Evolutionary conservation across 2,329 filamentous ascomycete species (phyloP).

Genomic region (Fusarium devonianum): DNA sequence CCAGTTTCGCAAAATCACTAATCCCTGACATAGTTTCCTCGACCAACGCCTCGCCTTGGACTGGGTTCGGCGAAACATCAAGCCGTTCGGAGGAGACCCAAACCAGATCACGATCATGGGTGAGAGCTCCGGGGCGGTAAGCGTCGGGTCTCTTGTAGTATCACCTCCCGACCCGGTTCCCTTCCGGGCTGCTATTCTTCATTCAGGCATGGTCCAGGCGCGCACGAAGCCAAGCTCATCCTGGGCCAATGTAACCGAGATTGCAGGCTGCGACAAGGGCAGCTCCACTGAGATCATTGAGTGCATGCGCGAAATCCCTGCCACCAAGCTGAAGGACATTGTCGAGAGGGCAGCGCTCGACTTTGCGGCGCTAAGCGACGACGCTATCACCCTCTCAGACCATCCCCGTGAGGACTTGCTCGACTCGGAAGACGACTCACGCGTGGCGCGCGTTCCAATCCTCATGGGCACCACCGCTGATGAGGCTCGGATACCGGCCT

Average conservation of each 20-base stretch:
- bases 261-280: conserved; percentile 15
- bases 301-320: conserved; percentile 38
- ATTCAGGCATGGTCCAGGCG: conserved; percentile 33
- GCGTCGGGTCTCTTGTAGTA: conserved; percentile 50
- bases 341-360: conserved; percentile 27
- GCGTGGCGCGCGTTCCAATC: conserved; percentile 37
- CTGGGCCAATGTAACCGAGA: conserved; percentile 25
- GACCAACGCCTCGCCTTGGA: conserved; percentile 55
- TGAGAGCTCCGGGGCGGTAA: conserved; percentile 64
- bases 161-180: conserved; percentile 40
- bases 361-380: conserved; percentile 36
- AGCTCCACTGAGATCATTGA: conserved; percentile 7
- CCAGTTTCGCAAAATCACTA: neutral
- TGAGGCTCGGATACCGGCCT: conserved; percentile 25
- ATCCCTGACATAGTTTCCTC: conserved; percentile 22
- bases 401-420: conserved; percentile 22
- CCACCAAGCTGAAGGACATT: conserved; percentile 19
- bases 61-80: conserved; percentile 60
- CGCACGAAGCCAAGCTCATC: conserved; percentile 6
- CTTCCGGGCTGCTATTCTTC: conserved; percentile 41
- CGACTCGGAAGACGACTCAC: neutral
- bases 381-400: conserved; percentile 31
- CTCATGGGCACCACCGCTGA: conserved; percentile 36
- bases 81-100: conserved; percentile 56
- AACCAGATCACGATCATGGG: conserved; percentile 59